Evolutionary conservation across 2,329 filamentous ascomycete genomes (phyloP).

Genomic region (Aspergillus sp.): DNA sequence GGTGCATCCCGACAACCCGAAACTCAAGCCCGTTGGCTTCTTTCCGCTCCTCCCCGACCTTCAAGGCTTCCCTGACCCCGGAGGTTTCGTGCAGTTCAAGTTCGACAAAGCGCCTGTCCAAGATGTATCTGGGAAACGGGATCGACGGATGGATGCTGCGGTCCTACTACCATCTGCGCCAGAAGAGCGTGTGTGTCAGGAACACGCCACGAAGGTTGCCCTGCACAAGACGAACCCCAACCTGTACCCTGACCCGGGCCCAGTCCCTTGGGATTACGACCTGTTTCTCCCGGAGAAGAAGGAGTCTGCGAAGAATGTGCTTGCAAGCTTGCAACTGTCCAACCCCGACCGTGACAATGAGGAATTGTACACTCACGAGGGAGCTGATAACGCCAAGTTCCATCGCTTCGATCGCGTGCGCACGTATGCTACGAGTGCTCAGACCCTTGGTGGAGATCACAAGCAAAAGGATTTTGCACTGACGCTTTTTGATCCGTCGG

Average conservation of each 20-base stretch:
- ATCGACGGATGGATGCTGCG: conserved; percentile 59
- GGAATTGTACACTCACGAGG: conserved; percentile 48
- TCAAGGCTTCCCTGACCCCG: conserved; percentile 58
- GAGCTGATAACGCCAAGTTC: conserved; percentile 42
- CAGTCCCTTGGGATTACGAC: conserved; percentile 58
- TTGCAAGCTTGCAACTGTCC: conserved; percentile 54
- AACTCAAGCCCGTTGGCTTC: conserved; percentile 57
- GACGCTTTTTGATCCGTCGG: conserved; percentile 54
- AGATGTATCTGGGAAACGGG: conserved; percentile 49
- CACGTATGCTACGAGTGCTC: conserved; percentile 60
- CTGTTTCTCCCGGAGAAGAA: conserved; percentile 56
- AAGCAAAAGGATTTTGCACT: conserved; percentile 59
- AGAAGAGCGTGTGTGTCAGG: conserved; percentile 48
- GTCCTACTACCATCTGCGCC: conserved; percentile 54
- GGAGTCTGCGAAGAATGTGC: conserved; percentile 50
- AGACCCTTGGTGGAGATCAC: conserved; percentile 51
- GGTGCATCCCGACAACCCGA: conserved; percentile 58
- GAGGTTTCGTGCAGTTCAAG: conserved; percentile 60
- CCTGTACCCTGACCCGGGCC: conserved; percentile 52
- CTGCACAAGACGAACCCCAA: conserved; percentile 51
- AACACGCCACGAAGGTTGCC: conserved; percentile 48
- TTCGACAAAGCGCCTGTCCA: conserved; percentile 60
- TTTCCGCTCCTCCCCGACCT: conserved; percentile 63
- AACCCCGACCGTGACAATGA: conserved; percentile 55
- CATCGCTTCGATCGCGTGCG: conserved; percentile 59